Evolutionary conservation across 768 basidiomycete genomes (phyloP), one percentile per base, ranked within the genome.

Genomic region (Mycena galopus): DNA sequence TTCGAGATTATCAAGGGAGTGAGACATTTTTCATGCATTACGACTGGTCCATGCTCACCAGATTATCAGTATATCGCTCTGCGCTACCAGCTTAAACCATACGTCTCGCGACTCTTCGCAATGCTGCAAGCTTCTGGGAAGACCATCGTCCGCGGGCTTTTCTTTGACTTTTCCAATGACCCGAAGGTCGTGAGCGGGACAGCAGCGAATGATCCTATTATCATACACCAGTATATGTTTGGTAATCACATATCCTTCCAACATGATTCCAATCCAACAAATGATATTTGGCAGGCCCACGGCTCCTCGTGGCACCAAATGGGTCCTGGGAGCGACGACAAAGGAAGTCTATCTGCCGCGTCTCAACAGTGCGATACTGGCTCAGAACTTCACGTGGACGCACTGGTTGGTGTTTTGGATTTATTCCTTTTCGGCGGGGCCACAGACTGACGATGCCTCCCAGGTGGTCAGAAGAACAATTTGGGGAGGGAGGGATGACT

Each of bases 201-300:
- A 8, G 69, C 73, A 25, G 44, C 33, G n/a, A 83, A 81, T 37
- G 75, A 82, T 64, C 80, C 79, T 25, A 39, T 56, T 3, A 71
- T 83, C 30, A 75, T 82, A 17, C 81, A 82, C 64, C 76, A 82
- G 72, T 83, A 78, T 71, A 80, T 83, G 83, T 77, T 83, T 42
- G 84, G 82, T 82, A 29, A 23, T 74, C 25, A 35, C 9, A 51
- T 2, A 33, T n/a, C 30, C 16, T 37, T 62, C 33, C 5, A 30
- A 6, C 51, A 58, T 61, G 8, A 33, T 50, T 3, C 21, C 17
- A 11, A 39, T 50, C 29, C 10, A 19, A 16, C 35, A n/a, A 62
- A 60, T 64, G 3, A 44, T 17, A 32, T 50, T 35, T 47, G 30
- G 4, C 67, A 83, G 83, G 79, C 37, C 76, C 80, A 17, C 74